Evolutionary conservation across 345 rosid species (phyloP).

Genomic region (Populus pruinosa): DNA sequence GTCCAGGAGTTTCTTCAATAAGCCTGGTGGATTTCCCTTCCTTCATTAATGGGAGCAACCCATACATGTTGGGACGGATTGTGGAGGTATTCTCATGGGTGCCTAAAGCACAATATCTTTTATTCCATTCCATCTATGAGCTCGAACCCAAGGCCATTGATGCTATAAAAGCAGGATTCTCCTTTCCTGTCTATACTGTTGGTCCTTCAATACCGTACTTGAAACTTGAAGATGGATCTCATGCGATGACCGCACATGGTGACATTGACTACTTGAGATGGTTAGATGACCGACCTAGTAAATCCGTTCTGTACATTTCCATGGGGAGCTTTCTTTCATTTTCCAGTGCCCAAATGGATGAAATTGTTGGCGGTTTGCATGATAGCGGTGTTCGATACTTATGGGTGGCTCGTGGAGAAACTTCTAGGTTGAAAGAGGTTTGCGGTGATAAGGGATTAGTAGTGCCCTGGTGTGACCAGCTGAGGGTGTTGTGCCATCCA

Average conservation of each 20-base stretch:
- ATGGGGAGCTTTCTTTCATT: slow-evolving; percentile 8
- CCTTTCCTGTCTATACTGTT: slow-evolving; percentile 1
- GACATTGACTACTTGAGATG: background rate
- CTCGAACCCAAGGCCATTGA: slow-evolving; percentile 4
- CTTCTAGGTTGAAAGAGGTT: background rate
- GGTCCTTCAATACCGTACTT: slow-evolving; percentile 9
- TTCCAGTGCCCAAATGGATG: slow-evolving; percentile 12
- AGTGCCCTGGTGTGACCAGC: slow-evolving; percentile 21
- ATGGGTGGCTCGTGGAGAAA: slow-evolving; percentile 4
- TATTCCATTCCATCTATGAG: slow-evolving; percentile 7
- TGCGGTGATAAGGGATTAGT: slow-evolving; percentile 11
- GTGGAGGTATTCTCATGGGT: background rate
- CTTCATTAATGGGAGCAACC: too few relatives aligned
- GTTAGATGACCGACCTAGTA: slow-evolving; percentile 1
- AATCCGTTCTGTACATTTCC: slow-evolving; percentile 10
- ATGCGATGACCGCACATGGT: too few relatives aligned
- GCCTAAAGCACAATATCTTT: slow-evolving; percentile 3
- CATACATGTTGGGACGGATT: too few relatives aligned
- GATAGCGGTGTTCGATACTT: background rate
- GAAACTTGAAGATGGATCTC: background rate
- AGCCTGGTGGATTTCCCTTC: slow-evolving; percentile 28
- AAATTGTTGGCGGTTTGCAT: background rate
- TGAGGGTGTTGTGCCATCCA: slow-evolving; percentile 16
- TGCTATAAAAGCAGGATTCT: background rate
- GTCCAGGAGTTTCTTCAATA: slow-evolving; percentile 28